Conservation (phyloP, 1,284 basidiomycete species). For the Volvariella surrecta region DNA sequence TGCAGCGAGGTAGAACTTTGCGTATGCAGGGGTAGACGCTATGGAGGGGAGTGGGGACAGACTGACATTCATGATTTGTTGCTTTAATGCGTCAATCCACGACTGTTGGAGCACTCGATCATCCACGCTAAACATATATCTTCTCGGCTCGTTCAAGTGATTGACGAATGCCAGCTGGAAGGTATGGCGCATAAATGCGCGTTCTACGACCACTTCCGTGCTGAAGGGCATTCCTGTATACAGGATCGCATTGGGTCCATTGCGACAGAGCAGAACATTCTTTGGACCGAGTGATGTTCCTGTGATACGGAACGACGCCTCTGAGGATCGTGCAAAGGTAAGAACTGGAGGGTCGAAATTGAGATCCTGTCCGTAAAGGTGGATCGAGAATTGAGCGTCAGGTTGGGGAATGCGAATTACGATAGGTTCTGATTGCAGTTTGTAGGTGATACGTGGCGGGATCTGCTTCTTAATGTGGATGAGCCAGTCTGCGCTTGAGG, state of each 20-base stretch:
- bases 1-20: constrained; percentile 53
- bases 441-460: constrained; percentile 74
- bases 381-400: constrained; percentile 73
- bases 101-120: constrained; percentile 66
- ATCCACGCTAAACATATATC: constrained; percentile 90
- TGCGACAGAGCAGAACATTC: constrained; percentile 72
- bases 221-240: constrained; percentile 77
- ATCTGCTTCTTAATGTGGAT: constrained; percentile 68
- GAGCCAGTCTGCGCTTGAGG: constrained; percentile 37
- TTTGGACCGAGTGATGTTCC: constrained; percentile 77
- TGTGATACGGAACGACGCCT: constrained; percentile 83
- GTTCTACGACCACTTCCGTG: constrained; percentile 72
- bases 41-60: constrained; percentile 15
- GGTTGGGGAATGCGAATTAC: constrained; percentile 74
- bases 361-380: constrained; percentile 79
- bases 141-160: constrained; percentile 60
- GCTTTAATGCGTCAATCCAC: constrained; percentile 66
- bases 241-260: constrained; percentile 70
- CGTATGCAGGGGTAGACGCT: constrained; percentile 1
- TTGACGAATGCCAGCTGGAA: constrained; percentile 85
- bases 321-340: constrained; percentile 65
- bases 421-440: constrained; percentile 78
- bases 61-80: constrained; percentile 51
- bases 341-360: constrained; percentile 79
- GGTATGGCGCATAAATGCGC: constrained; percentile 90